A percentile compares a stretch with the other conserved stretches of the same genome.
Evolutionary conservation across 208 protist genomes (phyloP).

Genomic region (Acanthamoeba castellanii): DNA sequence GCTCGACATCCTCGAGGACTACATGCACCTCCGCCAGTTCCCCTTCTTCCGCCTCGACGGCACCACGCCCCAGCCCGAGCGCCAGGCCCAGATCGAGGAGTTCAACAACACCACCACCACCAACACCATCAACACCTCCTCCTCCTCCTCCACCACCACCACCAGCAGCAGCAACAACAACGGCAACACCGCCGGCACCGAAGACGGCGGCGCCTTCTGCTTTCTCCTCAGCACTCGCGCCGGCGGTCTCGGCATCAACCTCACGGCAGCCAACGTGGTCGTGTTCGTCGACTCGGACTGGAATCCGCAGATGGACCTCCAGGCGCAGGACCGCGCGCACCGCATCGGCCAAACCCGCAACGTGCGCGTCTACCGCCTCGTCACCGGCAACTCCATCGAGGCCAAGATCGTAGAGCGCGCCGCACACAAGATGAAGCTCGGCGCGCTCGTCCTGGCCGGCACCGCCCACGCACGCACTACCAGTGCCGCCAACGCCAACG

Average conservation of each 20-base stretch:
- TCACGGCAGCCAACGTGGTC: slow-evolving; percentile 89
- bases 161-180: too few relatives aligned
- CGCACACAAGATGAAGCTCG: slow-evolving; percentile 87
- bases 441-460: slow-evolving; percentile 95
- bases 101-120: too few relatives aligned
- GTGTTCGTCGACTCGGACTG: slow-evolving; percentile 90
- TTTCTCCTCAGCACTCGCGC: slow-evolving; percentile 88
- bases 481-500: too few relatives aligned
- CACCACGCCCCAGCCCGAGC: slow-evolving; percentile 92
- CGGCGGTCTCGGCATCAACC: slow-evolving; percentile 89
- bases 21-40: slow-evolving; percentile 90
- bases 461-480: not conserved
- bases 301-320: slow-evolving; percentile 90
- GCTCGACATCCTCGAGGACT: slow-evolving; percentile 86
- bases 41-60: slow-evolving; percentile 97
- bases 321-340: slow-evolving; percentile 84
- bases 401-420: slow-evolving; percentile 86
- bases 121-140: too few relatives aligned
- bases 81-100: slow-evolving; percentile 94
- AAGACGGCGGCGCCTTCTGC: slow-evolving; percentile 78
- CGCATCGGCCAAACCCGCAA: slow-evolving; percentile 90
- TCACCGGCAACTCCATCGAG: slow-evolving; percentile 86
- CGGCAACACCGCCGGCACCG: too few relatives aligned
- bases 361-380: slow-evolving; percentile 87
- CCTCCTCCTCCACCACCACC: too few relatives aligned